Conservation (phyloP, 805 yeast species). For the Sugiyamaella valdiviana region DNA sequence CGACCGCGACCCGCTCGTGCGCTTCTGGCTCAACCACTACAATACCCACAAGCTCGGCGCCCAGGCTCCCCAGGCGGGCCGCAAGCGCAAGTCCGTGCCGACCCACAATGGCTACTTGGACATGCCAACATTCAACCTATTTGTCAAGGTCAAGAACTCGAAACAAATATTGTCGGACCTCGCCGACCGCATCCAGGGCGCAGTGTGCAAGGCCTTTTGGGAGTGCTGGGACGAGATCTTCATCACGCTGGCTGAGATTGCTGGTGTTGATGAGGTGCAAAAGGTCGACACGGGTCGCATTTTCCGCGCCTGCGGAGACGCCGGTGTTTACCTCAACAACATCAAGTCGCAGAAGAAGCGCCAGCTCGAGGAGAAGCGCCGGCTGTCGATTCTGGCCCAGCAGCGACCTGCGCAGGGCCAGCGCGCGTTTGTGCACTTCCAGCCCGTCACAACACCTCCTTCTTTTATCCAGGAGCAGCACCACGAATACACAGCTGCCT, state of each 20-base stretch:
- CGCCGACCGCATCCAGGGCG: constrained; percentile 28
- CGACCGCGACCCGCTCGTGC: constrained; percentile 19
- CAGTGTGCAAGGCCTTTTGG: constrained; percentile 30
- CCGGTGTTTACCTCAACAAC: constrained; percentile 27
- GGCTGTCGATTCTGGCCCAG: constrained; percentile 11
- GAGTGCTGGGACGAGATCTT: constrained; percentile 31
- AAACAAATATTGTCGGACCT: constrained; percentile 25
- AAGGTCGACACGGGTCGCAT: constrained; percentile 27
- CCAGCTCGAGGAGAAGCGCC: constrained; percentile 17
- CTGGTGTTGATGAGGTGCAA: constrained; percentile 22
- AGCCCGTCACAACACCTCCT: not conserved
- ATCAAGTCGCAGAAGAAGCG: constrained; percentile 20
- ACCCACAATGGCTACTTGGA: constrained; percentile 1
- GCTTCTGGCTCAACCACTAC: constrained; percentile 25
- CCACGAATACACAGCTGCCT: too few relatives aligned
- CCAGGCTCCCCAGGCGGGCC: not conserved
- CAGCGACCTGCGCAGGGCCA: not conserved
- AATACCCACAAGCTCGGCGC: constrained; percentile 7
- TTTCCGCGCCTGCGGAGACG: constrained; percentile 30
- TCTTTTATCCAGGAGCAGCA: too few relatives aligned
- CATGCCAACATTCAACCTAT: constrained; percentile 17
- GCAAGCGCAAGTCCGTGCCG: not conserved
- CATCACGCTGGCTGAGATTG: constrained; percentile 26
- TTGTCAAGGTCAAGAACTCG: constrained; percentile 19
- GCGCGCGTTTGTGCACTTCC: not conserved